Base-by-base conservation (phyloP, 352 stramenopile species). In the Phytophthora macrochlamydospora region DNA sequence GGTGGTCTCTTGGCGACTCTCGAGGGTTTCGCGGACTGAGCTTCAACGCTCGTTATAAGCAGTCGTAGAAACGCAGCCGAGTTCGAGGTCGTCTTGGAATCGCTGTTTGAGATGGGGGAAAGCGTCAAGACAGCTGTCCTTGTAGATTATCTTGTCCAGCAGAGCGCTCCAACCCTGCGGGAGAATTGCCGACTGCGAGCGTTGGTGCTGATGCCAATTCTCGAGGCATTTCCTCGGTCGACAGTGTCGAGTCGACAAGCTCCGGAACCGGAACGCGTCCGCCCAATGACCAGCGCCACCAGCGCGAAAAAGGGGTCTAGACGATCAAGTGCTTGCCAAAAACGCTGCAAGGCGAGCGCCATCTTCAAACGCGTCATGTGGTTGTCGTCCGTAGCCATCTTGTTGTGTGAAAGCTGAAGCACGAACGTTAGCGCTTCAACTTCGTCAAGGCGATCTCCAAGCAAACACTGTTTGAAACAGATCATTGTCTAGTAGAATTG, bases 401-500 rank as follows among this genome's bases (percentile, higher is more conserved):
- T 49, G 14, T 11, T 40, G 35, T 6, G 35, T 40, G 35, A 40
- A 14, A 49, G 43, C 43, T 29, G 43, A 46, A 49, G 43, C 43
- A 49, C 43, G 43, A 28, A 6, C 12, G 3, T 8, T n/a, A 24
- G 40, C 12, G 14, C 43, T 49, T 49, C 43, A 49, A 29, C 2
- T 49, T 49, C 43, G 43, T 49, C 43, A 3, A 18, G 43, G 43
- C 43, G 43, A 49, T 24, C 18, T 24, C 18, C 43, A 49, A 49
- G 6, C 43, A 49, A 49, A 40, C 35, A 40, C 6, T 40, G 35
- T 6, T 40, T 11, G 35, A 11, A 11, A 29, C 7, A 5, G 40
- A 46, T 7, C 40, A 46, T 8, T 28, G 29, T 8, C 58, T 30
- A 73, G 45, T 73, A 73, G 45, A 70, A 73, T 31, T 51, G 45